phyloP scores from a whole-genome alignment of 306 rosid genomes.

The Gynostemma pentaphyllum region DNA sequence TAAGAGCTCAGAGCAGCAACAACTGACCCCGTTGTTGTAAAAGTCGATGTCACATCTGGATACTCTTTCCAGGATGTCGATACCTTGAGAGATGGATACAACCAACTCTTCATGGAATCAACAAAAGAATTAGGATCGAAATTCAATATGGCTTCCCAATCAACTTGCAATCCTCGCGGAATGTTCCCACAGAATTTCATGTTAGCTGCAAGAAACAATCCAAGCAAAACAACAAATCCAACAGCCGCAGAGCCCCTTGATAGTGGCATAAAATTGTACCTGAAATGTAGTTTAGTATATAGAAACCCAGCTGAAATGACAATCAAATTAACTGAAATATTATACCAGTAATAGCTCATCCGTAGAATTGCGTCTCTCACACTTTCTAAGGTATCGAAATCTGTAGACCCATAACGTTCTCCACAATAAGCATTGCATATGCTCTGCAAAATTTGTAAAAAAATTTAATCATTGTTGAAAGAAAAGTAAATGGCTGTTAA shows the following conservation, averaged over 20 bases:
- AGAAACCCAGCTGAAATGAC: conserved; percentile 2
- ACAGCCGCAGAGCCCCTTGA: conserved; percentile 89
- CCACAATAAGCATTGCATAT: conserved; percentile 80
- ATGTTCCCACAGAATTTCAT: conserved; percentile 84
- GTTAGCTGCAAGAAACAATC: conserved; percentile 87
- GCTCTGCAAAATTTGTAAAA: conserved; percentile 31
- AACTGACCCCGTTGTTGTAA: conserved; percentile 75
- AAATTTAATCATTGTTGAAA: background rate
- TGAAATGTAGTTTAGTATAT: conserved; percentile 18
- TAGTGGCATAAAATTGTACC: conserved; percentile 98
- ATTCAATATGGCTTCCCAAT: conserved; percentile 89
- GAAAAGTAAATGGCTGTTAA: background rate
- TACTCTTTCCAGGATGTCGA: conserved; percentile 86
- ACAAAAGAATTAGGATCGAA: conserved; percentile 54
- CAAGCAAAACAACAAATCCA: conserved; percentile 76
- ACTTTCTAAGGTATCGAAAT: conserved; percentile 55
- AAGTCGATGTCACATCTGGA: conserved; percentile 64
- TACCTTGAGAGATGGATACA: conserved; percentile 74
- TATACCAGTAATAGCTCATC: conserved; percentile 97
- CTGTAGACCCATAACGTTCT: conserved; percentile 78
- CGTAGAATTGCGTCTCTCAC: conserved; percentile 89
- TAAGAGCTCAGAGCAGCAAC: conserved; percentile 73
- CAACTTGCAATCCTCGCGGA: conserved; percentile 76
- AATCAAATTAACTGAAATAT: conserved; percentile 8
- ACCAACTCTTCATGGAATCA: conserved; percentile 71